Evolutionary conservation across 1,284 basidiomycete genomes (phyloP).

Genomic region (Austroboletus niveus): DNA sequence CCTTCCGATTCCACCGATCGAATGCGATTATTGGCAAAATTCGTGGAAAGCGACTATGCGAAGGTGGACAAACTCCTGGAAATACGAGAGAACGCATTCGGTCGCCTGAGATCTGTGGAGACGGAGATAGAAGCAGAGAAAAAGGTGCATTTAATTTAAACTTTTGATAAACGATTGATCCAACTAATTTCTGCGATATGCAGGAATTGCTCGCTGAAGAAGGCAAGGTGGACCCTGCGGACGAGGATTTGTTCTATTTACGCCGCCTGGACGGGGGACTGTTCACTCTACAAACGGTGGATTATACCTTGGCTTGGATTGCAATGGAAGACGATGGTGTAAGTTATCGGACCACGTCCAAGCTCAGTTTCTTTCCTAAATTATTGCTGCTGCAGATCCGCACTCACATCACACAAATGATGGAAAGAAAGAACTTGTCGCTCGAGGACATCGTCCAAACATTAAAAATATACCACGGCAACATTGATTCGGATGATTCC

Average conservation of each 20-base stretch:
- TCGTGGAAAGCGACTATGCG: slow-evolving; percentile 89
- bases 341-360: slow-evolving; percentile 29
- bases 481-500: slow-evolving; percentile 58
- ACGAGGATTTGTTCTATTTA: slow-evolving; percentile 81
- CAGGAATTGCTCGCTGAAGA: slow-evolving; percentile 58
- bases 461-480: slow-evolving; percentile 66
- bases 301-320: slow-evolving; percentile 94
- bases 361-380: slow-evolving; percentile 3
- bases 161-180: neutral
- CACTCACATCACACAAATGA: slow-evolving; percentile 70
- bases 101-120: slow-evolving; percentile 59
- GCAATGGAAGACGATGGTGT: slow-evolving; percentile 99
- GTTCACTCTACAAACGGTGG: slow-evolving; percentile 86
- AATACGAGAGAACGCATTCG: slow-evolving; percentile 69
- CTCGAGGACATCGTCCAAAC: slow-evolving; percentile 66
- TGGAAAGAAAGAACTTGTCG: slow-evolving; percentile 68
- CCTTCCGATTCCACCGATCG: slow-evolving; percentile 81
- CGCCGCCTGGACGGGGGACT: slow-evolving; percentile 83
- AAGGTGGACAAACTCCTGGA: slow-evolving; percentile 93
- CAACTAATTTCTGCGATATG: neutral
- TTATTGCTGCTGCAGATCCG: slow-evolving; percentile 53
- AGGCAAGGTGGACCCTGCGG: slow-evolving; percentile 58
- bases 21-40: slow-evolving; percentile 87
- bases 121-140: slow-evolving; percentile 64
- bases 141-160: slow-evolving; percentile 43